Evolutionary conservation across 352 stramenopile species (phyloP).

Genomic region (Globisporangium splendens): DNA sequence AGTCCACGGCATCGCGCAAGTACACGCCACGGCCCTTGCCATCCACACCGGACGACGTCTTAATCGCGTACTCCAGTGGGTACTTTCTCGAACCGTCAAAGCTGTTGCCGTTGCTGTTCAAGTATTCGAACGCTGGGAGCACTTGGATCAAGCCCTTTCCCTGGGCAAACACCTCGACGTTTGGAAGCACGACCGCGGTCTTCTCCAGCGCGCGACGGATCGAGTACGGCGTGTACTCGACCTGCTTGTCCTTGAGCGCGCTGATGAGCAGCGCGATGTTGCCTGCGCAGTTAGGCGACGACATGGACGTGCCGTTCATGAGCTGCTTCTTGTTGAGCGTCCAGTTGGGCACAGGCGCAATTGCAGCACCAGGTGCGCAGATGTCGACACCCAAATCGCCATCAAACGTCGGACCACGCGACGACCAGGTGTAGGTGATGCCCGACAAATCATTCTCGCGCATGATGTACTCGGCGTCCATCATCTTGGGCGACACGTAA

Average conservation of each 20-base stretch:
- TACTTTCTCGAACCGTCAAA: slow-evolving; percentile 69
- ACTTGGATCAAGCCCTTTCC: slow-evolving; percentile 82
- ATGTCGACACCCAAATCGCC: slow-evolving; percentile 90
- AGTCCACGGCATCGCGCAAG: slow-evolving; percentile 78
- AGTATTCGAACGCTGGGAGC: slow-evolving; percentile 70
- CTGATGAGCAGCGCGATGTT: slow-evolving; percentile 92
- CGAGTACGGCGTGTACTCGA: slow-evolving; percentile 85
- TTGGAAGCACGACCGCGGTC: slow-evolving; percentile 61
- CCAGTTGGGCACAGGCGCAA: slow-evolving; percentile 93
- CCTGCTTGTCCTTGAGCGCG: slow-evolving; percentile 75
- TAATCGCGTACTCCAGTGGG: slow-evolving; percentile 50
- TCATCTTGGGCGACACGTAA: slow-evolving; percentile 95
- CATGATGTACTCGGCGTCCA: slow-evolving; percentile 90
- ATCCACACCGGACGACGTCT: slow-evolving; percentile 33
- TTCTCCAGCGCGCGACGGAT: slow-evolving; percentile 88
- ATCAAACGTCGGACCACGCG: slow-evolving; percentile 90
- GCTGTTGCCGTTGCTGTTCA: slow-evolving; percentile 37
- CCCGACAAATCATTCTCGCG: slow-evolving; percentile 56
- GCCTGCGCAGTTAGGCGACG: slow-evolving; percentile 92
- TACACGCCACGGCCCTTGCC: slow-evolving; percentile 74
- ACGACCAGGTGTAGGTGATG: slow-evolving; percentile 91
- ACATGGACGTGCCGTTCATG: slow-evolving; percentile 98
- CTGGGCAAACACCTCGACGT: slow-evolving; percentile 72
- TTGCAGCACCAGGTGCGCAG: slow-evolving; percentile 92
- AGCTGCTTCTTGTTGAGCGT: slow-evolving; percentile 94